A percentile compares a stretch with the other conserved stretches of the same genome.
These are phyloP conservation scores for Suhomyces anneliseae DNA, from an alignment of 1,139 yeast genomes.

Conservation along the genomic window DNA sequence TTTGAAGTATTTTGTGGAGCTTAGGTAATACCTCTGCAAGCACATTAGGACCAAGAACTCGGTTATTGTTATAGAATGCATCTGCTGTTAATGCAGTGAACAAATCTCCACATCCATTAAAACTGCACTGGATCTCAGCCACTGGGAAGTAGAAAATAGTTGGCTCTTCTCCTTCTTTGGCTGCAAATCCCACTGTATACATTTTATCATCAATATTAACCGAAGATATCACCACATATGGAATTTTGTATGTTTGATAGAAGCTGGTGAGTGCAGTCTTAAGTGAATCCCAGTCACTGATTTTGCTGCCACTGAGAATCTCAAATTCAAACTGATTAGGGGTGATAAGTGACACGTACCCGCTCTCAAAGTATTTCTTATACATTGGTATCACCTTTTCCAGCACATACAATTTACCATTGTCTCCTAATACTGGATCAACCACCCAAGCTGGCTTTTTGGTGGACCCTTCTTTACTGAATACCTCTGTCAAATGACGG, in stretches of 20 bases:
- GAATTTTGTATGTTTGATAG: constrained; percentile 22
- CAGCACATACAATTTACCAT: constrained; percentile 38
- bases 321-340: constrained; percentile 47
- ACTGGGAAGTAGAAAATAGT: constrained; percentile 31
- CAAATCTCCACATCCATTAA: constrained; percentile 50
- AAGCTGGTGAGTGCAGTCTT: constrained; percentile 23
- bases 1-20: constrained; percentile 31
- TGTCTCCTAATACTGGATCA: constrained; percentile 45
- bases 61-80: constrained; percentile 24
- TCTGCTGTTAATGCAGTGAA: constrained; percentile 43
- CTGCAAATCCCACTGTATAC: constrained; percentile 36
- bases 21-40: constrained; percentile 30
- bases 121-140: constrained; percentile 33
- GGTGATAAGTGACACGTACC: constrained; percentile 34
- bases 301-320: constrained; percentile 24
- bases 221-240: constrained; percentile 38
- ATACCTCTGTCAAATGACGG: constrained; percentile 30
- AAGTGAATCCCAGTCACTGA: constrained; percentile 24
- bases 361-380: constrained; percentile 24
- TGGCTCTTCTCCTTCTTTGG: constrained; percentile 5
- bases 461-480: constrained; percentile 15
- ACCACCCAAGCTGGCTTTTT: constrained; percentile 30
- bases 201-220: constrained; percentile 28
- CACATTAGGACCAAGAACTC: constrained; percentile 25
- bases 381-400: constrained; percentile 34